Base-by-base conservation (phyloP, 306 rosid species). In the Sesbania bispinosa region DNA sequence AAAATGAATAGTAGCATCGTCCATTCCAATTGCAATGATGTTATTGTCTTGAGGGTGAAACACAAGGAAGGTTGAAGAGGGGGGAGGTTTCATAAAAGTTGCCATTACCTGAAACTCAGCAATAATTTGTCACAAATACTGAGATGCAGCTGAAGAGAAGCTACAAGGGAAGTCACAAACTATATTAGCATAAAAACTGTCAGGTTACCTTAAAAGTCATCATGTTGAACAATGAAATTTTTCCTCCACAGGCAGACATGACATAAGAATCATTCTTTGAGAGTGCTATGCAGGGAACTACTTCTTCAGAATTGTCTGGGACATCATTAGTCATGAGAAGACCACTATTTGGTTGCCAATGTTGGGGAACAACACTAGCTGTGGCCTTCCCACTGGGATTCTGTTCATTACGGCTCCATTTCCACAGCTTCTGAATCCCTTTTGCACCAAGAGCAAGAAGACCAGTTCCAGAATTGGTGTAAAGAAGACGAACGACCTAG, bases 11-110 rank as follows among this genome's bases (percentile, higher is more conserved):
- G 89, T 84, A 58, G 88, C 87, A 80, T 92, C 96, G 30, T 83
- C 94, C 92, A 87, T 86, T 81, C 96, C 96, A 10, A 87, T 86
- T 69, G 96, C 98, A 18, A 89, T 68, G 74, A 89, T 78, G 85
- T 89, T 92, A 77, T 92, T 89, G 80, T 92, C 92, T 69, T 68
- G 78, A 48, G 96, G 98, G 73, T 89, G 86, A 66, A 89, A 89
- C n/a, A 82, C 87, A 16, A 88, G 75, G 82, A 73, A 86, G 47
- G 94, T 88, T 23, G 98, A 82, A 68, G 88, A 71, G 14, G 96
- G 94, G 18, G 90, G 92, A 20, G 96, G 88, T 27, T 89, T 18
- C 94, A 89, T 84, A 67, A 86, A 89, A 43, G 88, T 88, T 64
- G 87, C 83, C 92, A 88, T 88, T 57, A 84, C 88, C 97, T 92